These are phyloP conservation scores for Drosera capensis DNA, from an alignment of 148 eudicot species.

Conservation along the genomic window DNA sequence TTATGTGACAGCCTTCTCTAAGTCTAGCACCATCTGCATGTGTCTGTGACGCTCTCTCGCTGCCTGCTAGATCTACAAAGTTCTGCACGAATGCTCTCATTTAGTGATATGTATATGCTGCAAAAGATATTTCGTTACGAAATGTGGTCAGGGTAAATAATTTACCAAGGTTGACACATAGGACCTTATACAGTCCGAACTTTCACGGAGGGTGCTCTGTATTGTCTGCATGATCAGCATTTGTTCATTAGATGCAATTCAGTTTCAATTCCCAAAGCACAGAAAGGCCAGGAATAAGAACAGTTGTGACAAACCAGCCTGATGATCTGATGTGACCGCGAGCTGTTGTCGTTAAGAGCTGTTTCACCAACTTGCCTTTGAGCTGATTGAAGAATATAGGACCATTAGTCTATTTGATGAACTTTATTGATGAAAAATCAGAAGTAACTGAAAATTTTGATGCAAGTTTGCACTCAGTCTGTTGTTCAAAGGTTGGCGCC, in stretches of 20 bases:
- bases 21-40: slow-evolving; percentile 87
- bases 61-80: slow-evolving; percentile 94
- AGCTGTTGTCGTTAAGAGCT: slow-evolving; percentile 77
- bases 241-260: not conserved
- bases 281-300: not conserved
- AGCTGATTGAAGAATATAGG: slow-evolving; percentile 27
- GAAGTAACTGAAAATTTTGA: not conserved
- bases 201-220: slow-evolving; percentile 87
- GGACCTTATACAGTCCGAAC: slow-evolving; percentile 65
- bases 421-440: not conserved
- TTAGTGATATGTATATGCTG: not conserved
- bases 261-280: not conserved
- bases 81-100: slow-evolving; percentile 39
- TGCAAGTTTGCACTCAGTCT: not conserved
- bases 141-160: not conserved
- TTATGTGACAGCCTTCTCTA: slow-evolving; percentile 93
- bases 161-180: slow-evolving; percentile 51
- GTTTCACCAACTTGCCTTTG: slow-evolving; percentile 99
- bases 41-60: slow-evolving; percentile 93
- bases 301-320: slow-evolving; percentile 45
- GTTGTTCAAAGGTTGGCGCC: not conserved
- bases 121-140: not conserved
- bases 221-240: slow-evolving; percentile 51
- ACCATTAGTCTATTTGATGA: not conserved
- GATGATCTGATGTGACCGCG: slow-evolving; percentile 93